A percentile compares a stretch with the other conserved stretches of the same genome.
These are phyloP conservation scores for Phytophthora foliorum DNA, from an alignment of 352 stramenopile species.

Conservation along the genomic window DNA sequence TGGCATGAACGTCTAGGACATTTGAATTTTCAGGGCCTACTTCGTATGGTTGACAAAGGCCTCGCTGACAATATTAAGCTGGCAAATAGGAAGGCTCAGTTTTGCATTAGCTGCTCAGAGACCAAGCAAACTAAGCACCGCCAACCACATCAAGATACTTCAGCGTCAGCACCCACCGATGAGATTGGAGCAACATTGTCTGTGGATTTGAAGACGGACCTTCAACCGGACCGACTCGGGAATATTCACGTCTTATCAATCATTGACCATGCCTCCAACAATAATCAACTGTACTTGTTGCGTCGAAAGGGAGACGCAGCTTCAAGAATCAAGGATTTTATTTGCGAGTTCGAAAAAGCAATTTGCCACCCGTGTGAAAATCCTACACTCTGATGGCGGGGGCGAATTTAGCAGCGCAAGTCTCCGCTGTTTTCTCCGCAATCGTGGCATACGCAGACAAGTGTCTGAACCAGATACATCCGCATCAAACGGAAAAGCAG, in stretches of 20 bases:
- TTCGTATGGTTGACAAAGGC: neutral
- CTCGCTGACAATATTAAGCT: neutral
- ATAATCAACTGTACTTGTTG: neutral
- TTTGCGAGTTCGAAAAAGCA: conserved; percentile 1
- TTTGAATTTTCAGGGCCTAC: conserved; percentile 15
- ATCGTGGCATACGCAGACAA: conserved; percentile 1
- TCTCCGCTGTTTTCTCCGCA: neutral
- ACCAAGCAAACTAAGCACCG: conserved; percentile 12
- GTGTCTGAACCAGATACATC: neutral
- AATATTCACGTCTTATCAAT: neutral
- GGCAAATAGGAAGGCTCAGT: conserved; percentile 1
- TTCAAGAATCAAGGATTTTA: neutral
- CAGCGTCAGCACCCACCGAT: conserved; percentile 8
- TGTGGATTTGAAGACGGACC: conserved; percentile 21
- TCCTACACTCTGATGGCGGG: neutral
- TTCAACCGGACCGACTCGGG: conserved; percentile 1
- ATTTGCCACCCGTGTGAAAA: neutral
- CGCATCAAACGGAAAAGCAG: conserved; percentile 12
- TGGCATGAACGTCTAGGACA: conserved; percentile 16
- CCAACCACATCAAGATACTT: conserved; percentile 18
- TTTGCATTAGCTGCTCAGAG: conserved; percentile 20
- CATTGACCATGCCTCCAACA: neutral
- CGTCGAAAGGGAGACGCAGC: neutral
- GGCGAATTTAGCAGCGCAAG: neutral
- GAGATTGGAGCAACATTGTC: conserved; percentile 16